Evolutionary conservation across 306 rosid genomes (phyloP).

Genomic region (Ochetophila trinervis): DNA sequence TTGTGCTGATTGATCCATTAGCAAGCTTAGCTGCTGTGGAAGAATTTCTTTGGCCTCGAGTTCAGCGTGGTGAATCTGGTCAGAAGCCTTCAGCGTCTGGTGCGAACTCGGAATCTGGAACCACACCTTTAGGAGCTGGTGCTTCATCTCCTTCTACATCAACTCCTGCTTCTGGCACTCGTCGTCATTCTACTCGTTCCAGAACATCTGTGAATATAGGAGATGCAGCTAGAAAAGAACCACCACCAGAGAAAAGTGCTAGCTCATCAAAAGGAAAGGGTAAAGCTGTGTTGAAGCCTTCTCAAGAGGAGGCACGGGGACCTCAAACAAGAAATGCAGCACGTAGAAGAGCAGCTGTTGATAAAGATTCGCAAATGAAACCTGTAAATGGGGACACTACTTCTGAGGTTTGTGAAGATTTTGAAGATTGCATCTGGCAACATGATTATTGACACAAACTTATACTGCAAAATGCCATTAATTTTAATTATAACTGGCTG

Average conservation of each 20-base stretch:
- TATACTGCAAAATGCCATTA: not conserved
- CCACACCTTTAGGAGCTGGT: constrained; percentile 64
- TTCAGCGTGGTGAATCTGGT: constrained; percentile 82
- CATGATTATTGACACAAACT: not conserved
- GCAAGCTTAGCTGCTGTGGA: constrained; percentile 97
- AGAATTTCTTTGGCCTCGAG: constrained; percentile 96
- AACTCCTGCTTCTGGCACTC: constrained; percentile 58
- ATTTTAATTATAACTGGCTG: too few relatives aligned
- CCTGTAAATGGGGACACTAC: constrained; percentile 82
- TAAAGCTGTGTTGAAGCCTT: constrained; percentile 85
- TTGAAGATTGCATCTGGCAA: not conserved
- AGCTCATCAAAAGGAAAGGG: constrained; percentile 95
- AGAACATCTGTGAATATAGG: constrained; percentile 82
- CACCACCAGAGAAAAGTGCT: constrained; percentile 64
- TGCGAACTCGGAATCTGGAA: constrained; percentile 84
- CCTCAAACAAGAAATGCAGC: constrained; percentile 93
- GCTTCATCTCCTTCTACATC: constrained; percentile 64
- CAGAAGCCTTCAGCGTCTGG: constrained; percentile 62
- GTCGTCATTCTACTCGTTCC: constrained; percentile 82
- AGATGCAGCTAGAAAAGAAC: constrained; percentile 58
- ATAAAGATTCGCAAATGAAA: constrained; percentile 79
- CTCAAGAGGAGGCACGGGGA: constrained; percentile 80
- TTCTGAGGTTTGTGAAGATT: constrained; percentile 72
- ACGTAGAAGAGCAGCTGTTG: constrained; percentile 78
- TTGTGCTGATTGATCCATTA: constrained; percentile 88